Conservation (phyloP, 2,329 filamentous ascomycete genomes). For the Alternaria hordeiaustralica region DNA sequence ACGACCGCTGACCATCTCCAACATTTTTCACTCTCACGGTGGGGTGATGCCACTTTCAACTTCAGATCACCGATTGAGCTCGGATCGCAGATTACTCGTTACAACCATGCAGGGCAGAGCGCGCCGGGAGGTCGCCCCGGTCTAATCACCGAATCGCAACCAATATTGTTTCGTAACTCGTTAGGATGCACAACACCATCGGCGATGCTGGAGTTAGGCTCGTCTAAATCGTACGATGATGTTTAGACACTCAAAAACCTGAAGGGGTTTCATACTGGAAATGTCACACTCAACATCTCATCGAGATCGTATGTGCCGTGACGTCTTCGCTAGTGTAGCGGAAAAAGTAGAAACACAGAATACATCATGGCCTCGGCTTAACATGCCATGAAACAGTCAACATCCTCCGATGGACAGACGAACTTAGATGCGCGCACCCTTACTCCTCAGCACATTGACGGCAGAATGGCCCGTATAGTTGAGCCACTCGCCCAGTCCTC, state of each 20-base stretch:
- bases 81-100: background rate
- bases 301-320: constrained; percentile 4
- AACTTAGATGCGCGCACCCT: constrained; percentile 77
- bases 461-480: constrained; percentile 79
- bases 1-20: background rate
- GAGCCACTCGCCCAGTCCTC: constrained; percentile 75
- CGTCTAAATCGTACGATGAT: background rate
- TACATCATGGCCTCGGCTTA: background rate
- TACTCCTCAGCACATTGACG: constrained; percentile 85
- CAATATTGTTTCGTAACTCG: background rate
- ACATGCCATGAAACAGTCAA: background rate
- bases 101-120: background rate
- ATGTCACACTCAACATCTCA: background rate
- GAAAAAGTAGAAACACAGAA: background rate
- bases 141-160: constrained; percentile 4
- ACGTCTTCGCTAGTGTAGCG: background rate
- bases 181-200: background rate
- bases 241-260: background rate
- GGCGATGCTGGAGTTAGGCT: background rate
- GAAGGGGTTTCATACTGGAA: background rate
- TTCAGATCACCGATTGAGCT: background rate
- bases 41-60: background rate
- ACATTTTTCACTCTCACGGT: background rate
- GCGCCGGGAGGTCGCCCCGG: background rate
- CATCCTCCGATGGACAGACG: background rate